A percentile compares a stretch with the other conserved stretches of the same genome.
These are phyloP conservation scores for Puccinia sorghi DNA, from an alignment of 1,284 basidiomycete species.

Conservation along the genomic window DNA sequence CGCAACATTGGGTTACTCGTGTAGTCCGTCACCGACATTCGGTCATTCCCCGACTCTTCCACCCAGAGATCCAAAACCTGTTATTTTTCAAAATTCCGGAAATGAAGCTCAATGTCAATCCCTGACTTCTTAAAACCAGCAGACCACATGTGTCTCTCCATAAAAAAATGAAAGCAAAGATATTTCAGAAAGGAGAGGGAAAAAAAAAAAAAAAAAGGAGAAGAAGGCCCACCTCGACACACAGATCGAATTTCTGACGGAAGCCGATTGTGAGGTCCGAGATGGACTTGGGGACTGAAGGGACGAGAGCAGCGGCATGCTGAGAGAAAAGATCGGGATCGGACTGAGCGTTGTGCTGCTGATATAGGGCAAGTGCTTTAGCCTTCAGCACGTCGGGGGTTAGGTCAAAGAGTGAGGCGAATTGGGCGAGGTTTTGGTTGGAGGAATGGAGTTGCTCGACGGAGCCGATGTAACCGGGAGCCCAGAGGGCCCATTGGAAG, in stretches of 20 bases:
- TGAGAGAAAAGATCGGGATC: not conserved
- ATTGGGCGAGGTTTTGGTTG: not conserved
- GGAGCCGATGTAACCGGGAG: conserved; percentile 15
- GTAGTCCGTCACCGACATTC: conserved; percentile 39
- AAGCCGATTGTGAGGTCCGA: not conserved
- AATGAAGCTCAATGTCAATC: not conserved
- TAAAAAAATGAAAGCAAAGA: not conserved
- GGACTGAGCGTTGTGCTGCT: not conserved
- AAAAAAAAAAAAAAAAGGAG: not conserved
- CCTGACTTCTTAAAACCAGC: too few species aligned
- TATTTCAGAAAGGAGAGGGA: not conserved
- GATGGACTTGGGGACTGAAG: conserved; percentile 13
- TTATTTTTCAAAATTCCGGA: not conserved
- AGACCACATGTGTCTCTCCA: too few species aligned
- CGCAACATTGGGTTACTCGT: not conserved
- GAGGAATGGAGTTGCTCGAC: conserved; percentile 13
- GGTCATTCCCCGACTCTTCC: conserved; percentile 9
- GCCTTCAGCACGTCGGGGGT: not conserved
- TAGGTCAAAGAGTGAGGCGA: not conserved
- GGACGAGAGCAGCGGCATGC: not conserved
- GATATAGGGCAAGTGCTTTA: not conserved
- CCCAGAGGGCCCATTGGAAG: conserved; percentile 43
- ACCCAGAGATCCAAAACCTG: conserved; percentile 37
- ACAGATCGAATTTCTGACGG: conserved; percentile 27
- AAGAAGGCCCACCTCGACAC: conserved; percentile 23